Evolutionary conservation across 345 rosid species (phyloP).

Genomic region (Syzygium jambos): DNA sequence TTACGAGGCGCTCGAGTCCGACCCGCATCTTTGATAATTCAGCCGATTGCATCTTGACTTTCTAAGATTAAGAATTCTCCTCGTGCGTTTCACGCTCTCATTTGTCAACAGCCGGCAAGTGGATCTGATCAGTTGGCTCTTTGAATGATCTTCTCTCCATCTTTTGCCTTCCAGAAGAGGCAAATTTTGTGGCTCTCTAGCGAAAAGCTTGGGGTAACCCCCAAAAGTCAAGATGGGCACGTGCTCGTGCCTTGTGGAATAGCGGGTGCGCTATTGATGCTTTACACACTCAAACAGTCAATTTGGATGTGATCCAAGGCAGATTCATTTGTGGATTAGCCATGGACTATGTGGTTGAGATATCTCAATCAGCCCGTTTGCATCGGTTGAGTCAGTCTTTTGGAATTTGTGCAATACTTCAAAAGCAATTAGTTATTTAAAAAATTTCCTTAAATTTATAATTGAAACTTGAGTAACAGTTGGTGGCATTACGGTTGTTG

Average conservation of each 20-base stretch:
- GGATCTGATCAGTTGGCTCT: not conserved
- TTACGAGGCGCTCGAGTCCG: not conserved
- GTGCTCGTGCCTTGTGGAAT: not conserved
- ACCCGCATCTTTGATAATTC: not conserved
- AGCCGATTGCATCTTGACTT: not conserved
- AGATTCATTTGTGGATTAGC: not conserved
- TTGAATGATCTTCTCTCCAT: not conserved
- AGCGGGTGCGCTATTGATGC: not conserved
- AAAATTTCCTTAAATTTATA: not conserved
- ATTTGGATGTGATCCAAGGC: not conserved
- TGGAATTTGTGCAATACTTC: not conserved
- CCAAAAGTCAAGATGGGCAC: not conserved
- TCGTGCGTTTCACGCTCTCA: not conserved
- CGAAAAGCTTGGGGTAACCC: not conserved
- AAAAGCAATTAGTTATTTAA: not conserved
- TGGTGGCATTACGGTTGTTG: not conserved
- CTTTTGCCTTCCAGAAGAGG: not conserved
- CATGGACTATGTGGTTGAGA: not conserved
- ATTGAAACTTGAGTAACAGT: not conserved
- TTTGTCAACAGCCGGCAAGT: not conserved
- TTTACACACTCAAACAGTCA: not conserved
- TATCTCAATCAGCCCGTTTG: not conserved
- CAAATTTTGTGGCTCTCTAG: not conserved
- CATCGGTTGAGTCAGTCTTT: accelerated
- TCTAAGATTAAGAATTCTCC: not conserved